Evolutionary conservation across 2,329 filamentous ascomycete genomes (phyloP).

Genomic region (Huntiella omanensis): DNA sequence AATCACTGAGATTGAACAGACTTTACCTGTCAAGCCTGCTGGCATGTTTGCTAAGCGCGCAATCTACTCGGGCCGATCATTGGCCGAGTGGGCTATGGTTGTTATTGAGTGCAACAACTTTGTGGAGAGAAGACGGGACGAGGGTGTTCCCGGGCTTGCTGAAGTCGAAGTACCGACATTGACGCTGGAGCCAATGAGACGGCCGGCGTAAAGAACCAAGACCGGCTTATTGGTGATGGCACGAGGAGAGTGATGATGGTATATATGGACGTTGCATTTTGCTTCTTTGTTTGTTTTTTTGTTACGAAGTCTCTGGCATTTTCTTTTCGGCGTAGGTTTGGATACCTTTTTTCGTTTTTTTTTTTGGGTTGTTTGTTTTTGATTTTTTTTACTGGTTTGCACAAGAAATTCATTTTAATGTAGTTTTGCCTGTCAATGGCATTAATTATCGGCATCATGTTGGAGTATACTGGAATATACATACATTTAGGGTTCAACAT

Average conservation of each 20-base stretch:
- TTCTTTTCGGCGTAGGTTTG: neutral
- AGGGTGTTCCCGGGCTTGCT: conserved; percentile 47
- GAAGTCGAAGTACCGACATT: conserved; percentile 42
- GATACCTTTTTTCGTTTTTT: conserved; percentile 1
- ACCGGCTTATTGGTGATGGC: neutral
- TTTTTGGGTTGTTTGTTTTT: neutral
- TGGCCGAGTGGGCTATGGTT: conserved; percentile 62
- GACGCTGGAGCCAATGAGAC: conserved; percentile 24
- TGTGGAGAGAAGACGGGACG: conserved; percentile 53
- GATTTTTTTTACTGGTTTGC: neutral
- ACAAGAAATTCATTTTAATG: neutral
- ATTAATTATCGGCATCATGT: too few species aligned
- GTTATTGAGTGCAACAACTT: conserved; percentile 68
- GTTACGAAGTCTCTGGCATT: conserved; percentile 2
- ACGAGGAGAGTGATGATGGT: neutral
- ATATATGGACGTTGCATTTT: neutral
- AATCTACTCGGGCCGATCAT: conserved; percentile 50
- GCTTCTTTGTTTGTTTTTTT: neutral
- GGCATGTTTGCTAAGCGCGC: conserved; percentile 27
- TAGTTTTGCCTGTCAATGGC: neutral
- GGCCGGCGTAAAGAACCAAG: conserved; percentile 9
- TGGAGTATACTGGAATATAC: too few species aligned
- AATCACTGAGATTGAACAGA: conserved; percentile 18
- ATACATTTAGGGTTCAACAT: too few species aligned
- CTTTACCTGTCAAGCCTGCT: conserved; percentile 21